phyloP scores from a whole-genome alignment of 2,329 filamentous ascomycete species.

The Talaromyces sp. region DNA sequence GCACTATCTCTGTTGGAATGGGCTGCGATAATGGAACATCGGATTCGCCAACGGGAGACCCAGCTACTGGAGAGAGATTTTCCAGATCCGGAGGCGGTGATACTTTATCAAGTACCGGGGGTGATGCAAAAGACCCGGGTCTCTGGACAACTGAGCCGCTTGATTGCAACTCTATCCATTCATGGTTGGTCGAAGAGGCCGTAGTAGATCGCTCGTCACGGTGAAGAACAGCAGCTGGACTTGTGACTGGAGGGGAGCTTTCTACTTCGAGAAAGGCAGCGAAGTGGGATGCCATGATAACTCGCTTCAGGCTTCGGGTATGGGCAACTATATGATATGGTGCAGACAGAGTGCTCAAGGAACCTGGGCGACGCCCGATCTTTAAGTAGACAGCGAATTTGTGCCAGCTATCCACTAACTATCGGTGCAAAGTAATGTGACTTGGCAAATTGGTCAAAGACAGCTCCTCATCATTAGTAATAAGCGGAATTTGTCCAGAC shows the following conservation, averaged over 20 bases:
- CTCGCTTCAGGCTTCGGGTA: not conserved
- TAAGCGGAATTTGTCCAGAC: not conserved
- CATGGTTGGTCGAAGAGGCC: conserved; percentile 20
- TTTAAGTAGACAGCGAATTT: not conserved
- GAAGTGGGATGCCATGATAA: conserved; percentile 21
- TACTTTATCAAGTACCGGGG: not conserved
- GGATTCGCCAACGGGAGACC: conserved; percentile 13
- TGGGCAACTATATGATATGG: not conserved
- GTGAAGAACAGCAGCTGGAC: conserved; percentile 34
- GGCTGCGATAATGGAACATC: not conserved
- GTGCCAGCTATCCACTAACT: not conserved
- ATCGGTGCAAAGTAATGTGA: not conserved
- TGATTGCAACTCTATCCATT: conserved; percentile 20
- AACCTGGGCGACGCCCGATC: not conserved
- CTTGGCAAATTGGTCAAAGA: not conserved
- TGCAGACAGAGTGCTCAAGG: too few relatives aligned
- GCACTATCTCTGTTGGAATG: conserved; percentile 20
- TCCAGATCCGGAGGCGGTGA: conserved; percentile 24
- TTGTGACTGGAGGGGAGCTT: conserved; percentile 28
- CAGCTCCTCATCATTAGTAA: not conserved
- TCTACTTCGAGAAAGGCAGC: conserved; percentile 43
- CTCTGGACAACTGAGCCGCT: conserved; percentile 10
- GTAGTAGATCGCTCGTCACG: conserved; percentile 24
- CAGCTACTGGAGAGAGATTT: conserved; percentile 15
- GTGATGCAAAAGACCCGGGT: conserved; percentile 1